These are phyloP conservation scores for Phaffia tasmanica DNA, from an alignment of 768 basidiomycete genomes.

Conservation along the genomic window DNA sequence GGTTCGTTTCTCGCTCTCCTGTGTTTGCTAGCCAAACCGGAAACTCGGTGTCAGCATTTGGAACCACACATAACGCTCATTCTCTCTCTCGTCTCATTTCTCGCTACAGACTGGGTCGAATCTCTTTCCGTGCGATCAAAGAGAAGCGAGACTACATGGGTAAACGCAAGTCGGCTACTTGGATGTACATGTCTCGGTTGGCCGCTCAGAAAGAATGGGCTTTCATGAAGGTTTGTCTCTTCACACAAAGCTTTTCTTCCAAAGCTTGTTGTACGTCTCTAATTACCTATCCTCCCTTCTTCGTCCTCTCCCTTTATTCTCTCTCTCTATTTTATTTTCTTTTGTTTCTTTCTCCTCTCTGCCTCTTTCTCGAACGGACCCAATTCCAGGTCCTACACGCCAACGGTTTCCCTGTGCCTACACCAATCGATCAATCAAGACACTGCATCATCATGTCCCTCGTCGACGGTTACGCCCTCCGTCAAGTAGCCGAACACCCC, in stretches of 20 bases:
- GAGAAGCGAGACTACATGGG: constrained; percentile 92
- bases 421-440: constrained; percentile 83
- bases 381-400: constrained; percentile 66
- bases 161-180: constrained; percentile 86
- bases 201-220: constrained; percentile 97
- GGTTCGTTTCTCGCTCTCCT: constrained; percentile 44
- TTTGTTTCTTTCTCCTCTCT: neutral
- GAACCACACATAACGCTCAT: neutral
- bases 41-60: neutral
- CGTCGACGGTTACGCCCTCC: constrained; percentile 85
- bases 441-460: constrained; percentile 96
- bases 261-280: neutral
- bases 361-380: neutral
- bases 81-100: neutral
- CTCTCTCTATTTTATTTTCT: neutral
- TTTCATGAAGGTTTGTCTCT: constrained; percentile 82
- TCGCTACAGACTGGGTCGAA: constrained; percentile 67
- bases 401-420: constrained; percentile 84
- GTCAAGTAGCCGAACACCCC: constrained; percentile 70
- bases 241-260: neutral
- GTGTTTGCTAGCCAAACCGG: neutral
- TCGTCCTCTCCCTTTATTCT: neutral
- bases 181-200: constrained; percentile 98
- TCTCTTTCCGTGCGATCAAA: constrained; percentile 95
- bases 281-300: neutral